Base-by-base conservation (phyloP, 2,329 filamentous ascomycete genomes). In the Colletotrichum spaethianum region DNA sequence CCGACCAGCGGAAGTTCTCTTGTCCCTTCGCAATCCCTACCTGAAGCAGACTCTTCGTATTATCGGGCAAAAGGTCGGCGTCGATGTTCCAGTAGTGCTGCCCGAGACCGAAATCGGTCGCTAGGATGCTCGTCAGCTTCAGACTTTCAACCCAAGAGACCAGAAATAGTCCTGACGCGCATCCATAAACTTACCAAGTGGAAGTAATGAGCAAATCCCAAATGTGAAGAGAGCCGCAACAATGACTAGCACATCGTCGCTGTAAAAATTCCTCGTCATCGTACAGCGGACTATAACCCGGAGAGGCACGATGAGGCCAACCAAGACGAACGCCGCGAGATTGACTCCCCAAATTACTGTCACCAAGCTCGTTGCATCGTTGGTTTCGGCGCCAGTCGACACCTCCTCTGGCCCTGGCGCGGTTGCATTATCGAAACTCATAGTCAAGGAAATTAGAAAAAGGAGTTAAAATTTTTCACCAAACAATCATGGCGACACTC, bases 141-240 rank as follows among this genome's bases (percentile, higher is more conserved):
- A 42, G 46, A 40, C 14, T 38, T 14, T 38, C 33, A n/a, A 8
- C 3, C 26, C 28, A 40, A 26, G 33, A 12, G 5, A 7, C 18
- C 6, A 18, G 11, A 26, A 12, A 14, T n/a, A 23, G 5, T 6
- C 1, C 38, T n/a, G 38, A 5, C 5, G n/a, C 31, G 11, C 14
- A 20, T 18, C 12, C 12, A 14, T n/a, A 2, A 14, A 26, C 64
- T 16, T 60, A 72, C 70, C 70, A 4, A 72, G 50, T 5, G 70
- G 70, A 23, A 72, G 38, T 4, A 70, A 16, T 11, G 70, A 64
- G 26, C 70, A 73, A 16, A 73, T 66, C 5, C 40, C 70, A 31
- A 73, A 70, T 0, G 70, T 73, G 23, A 73, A 73, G 9, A 73
- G 33, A 3, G 70, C 70, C 14, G 70, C 67, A n/a, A 73, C 52